A percentile compares a stretch with the other conserved stretches of the same genome.
Conservation (phyloP, 169 alveolate species). For the Cyclospora cayetanensis region DNA sequence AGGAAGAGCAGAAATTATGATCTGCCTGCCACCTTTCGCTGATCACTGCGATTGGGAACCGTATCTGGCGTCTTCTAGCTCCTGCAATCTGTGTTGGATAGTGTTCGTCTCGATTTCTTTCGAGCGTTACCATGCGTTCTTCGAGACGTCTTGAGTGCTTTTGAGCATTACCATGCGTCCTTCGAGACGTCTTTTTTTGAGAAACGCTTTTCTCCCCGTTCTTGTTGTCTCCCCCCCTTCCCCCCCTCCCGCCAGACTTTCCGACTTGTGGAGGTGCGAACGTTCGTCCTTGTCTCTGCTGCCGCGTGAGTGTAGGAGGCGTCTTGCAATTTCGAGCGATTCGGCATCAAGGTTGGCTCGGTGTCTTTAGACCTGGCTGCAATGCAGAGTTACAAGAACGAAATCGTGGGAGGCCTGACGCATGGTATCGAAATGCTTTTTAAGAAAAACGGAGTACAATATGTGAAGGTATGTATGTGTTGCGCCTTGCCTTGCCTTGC, state of each 20-base stretch:
- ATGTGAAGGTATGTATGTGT: conserved; percentile 78
- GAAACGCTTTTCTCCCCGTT: not conserved
- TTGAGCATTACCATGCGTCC: not conserved
- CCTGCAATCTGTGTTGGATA: too few relatives aligned
- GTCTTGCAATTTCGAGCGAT: conserved; percentile 77
- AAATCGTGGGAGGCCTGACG: conserved; percentile 88
- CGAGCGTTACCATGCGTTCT: too few relatives aligned
- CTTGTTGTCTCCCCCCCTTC: not conserved
- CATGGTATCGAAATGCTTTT: conserved; percentile 93
- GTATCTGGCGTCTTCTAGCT: too few relatives aligned
- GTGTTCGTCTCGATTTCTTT: too few relatives aligned
- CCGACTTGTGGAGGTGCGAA: not conserved
- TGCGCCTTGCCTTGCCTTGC: conserved; percentile 79
- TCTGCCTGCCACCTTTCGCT: too few relatives aligned
- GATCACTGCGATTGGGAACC: too few relatives aligned
- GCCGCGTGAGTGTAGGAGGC: conserved; percentile 81
- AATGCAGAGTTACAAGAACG: conserved; percentile 86
- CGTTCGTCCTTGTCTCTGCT: not conserved
- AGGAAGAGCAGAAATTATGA: too few relatives aligned
- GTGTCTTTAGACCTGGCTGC: conserved; percentile 82
- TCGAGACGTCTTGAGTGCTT: too few relatives aligned
- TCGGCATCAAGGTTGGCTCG: conserved; percentile 80
- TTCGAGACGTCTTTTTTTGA: not conserved
- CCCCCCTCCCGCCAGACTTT: conserved; percentile 8
- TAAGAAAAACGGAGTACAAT: conserved; percentile 94